These are phyloP conservation scores for Lactifluus pinguis DNA, from an alignment of 768 basidiomycete species.

Conservation along the genomic window DNA sequence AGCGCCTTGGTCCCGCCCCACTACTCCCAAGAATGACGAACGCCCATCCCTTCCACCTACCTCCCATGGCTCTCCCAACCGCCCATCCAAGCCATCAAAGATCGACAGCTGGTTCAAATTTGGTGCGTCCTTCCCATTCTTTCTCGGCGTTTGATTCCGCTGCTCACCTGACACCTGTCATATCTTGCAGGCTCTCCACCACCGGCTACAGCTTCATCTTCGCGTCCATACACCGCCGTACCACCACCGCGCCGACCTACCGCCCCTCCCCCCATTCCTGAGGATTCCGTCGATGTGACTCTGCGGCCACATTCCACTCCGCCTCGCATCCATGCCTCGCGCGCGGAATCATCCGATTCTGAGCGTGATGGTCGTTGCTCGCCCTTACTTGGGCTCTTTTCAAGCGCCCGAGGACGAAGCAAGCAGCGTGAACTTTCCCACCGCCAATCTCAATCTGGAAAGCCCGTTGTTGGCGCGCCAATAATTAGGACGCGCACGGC, in stretches of 20 bases:
- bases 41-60: background rate
- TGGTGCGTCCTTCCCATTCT: background rate
- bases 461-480: constrained; percentile 14
- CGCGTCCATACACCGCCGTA: constrained; percentile 4
- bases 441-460: background rate
- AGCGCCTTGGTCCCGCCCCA: constrained; percentile 9
- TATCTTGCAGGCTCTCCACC: background rate
- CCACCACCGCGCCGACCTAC: constrained; percentile 2
- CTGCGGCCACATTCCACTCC: constrained; percentile 18
- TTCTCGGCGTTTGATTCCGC: background rate
- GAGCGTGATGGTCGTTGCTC: constrained; percentile 28
- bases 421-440: constrained; percentile 6
- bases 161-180: background rate
- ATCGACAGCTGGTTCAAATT: constrained; percentile 12
- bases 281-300: background rate
- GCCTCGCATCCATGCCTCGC: constrained; percentile 14
- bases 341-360: constrained; percentile 12
- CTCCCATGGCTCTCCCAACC: background rate
- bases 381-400: constrained; percentile 26
- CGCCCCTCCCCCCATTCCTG: background rate
- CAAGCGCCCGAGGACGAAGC: constrained; percentile 17
- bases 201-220: background rate
- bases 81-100: constrained; percentile 2
- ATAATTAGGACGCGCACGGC: constrained; percentile 15
- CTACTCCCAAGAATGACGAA: background rate